phyloP scores from a whole-genome alignment of 805 yeast species.

The Wickerhamiella vanderwaltii region DNA sequence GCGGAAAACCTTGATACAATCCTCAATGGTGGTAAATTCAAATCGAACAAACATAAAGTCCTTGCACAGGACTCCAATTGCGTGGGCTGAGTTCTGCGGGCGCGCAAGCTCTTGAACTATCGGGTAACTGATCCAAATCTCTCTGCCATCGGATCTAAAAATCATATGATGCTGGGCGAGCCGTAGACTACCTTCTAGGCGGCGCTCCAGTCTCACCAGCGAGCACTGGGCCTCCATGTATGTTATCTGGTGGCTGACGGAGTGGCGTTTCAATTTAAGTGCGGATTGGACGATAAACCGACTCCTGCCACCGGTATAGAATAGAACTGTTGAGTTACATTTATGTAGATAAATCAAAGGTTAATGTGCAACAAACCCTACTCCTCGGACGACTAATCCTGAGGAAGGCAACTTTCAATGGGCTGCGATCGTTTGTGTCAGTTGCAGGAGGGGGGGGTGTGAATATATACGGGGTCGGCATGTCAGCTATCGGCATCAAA shows the following conservation, averaged over 20 bases:
- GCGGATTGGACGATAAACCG: too few species aligned
- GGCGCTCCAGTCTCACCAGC: constrained; percentile 45
- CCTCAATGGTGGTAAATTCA: constrained; percentile 48
- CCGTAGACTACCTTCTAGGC: constrained; percentile 49
- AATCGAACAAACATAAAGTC: constrained; percentile 76
- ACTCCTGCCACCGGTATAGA: too few species aligned
- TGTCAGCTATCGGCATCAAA: too few species aligned
- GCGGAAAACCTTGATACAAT: constrained; percentile 61
- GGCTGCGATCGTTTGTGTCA: too few species aligned
- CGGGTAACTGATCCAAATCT: constrained; percentile 89
- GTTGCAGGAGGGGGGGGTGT: too few species aligned
- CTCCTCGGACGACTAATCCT: too few species aligned
- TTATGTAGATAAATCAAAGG: too few species aligned
- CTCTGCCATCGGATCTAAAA: constrained; percentile 39
- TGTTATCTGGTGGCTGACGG: constrained; percentile 20
- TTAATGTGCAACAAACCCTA: too few species aligned
- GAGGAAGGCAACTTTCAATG: too few species aligned
- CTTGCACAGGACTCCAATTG: constrained; percentile 61
- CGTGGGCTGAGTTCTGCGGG: constrained; percentile 21
- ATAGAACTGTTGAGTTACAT: too few species aligned
- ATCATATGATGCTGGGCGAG: constrained; percentile 67
- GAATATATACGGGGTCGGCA: too few species aligned
- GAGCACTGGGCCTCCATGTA: constrained; percentile 23
- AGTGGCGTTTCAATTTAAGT: neutral
- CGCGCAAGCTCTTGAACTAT: constrained; percentile 41